Percentiles rank a stretch among this genome's conserved stretches.
Conservation (phyloP, 768 basidiomycete species). For the Heimioporus sp. region DNA sequence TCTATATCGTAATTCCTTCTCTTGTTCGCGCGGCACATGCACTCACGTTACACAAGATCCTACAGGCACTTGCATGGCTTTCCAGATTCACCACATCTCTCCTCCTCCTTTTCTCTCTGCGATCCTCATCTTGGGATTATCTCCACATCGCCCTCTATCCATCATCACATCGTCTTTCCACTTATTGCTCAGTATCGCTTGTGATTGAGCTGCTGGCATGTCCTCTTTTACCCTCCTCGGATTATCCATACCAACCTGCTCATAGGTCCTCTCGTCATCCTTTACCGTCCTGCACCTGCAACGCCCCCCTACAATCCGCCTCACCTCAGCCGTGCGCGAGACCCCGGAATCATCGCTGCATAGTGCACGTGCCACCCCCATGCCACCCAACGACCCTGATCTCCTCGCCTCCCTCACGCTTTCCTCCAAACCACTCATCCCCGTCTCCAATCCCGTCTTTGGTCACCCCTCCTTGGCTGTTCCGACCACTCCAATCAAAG, state of each 20-base stretch:
- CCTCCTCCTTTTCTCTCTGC: constrained; percentile 43
- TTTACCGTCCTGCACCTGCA: constrained; percentile 58
- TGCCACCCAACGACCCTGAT: constrained; percentile 46
- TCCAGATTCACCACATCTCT: constrained; percentile 51
- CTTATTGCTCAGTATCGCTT: constrained; percentile 49
- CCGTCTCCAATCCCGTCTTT: constrained; percentile 55
- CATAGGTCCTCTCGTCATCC: constrained; percentile 52
- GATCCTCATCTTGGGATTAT: constrained; percentile 38
- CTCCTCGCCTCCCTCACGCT: constrained; percentile 62
- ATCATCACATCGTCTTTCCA: constrained; percentile 33
- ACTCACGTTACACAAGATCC: constrained; percentile 38
- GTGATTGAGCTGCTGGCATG: constrained; percentile 58
- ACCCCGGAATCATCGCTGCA: constrained; percentile 37
- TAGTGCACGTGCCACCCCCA: constrained; percentile 26
- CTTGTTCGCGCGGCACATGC: neutral
- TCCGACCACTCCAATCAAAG: constrained; percentile 23
- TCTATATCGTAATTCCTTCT: constrained; percentile 54
- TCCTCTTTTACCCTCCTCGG: constrained; percentile 3
- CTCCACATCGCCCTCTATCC: constrained; percentile 36
- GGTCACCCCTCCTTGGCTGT: constrained; percentile 61
- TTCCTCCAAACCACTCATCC: constrained; percentile 60
- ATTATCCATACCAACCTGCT: constrained; percentile 1
- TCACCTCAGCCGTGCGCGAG: constrained; percentile 45
- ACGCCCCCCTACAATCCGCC: constrained; percentile 67
- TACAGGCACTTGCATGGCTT: constrained; percentile 62